A percentile compares a stretch with the other conserved stretches of the same genome.
Evolutionary conservation across 176 grass and related monocot genomes (phyloP).

Genomic region (Phragmites australis): DNA sequence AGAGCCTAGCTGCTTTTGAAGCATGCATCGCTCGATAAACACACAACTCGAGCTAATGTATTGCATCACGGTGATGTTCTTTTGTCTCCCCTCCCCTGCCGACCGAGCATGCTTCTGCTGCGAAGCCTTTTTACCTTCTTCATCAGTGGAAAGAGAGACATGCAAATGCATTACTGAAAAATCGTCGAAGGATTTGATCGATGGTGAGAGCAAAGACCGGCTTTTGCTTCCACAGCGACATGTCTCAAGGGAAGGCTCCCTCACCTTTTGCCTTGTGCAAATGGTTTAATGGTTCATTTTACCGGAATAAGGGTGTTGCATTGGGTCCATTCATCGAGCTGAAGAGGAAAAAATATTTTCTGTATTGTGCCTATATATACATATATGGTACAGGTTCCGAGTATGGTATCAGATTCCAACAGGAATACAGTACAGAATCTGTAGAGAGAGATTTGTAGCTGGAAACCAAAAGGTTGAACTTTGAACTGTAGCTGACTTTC

Average conservation of each 20-base stretch:
- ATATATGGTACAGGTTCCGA: neutral
- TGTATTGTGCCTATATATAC: neutral
- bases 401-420: neutral
- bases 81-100: constrained; percentile 40
- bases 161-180: constrained; percentile 31
- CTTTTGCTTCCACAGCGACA: constrained; percentile 50
- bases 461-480: neutral
- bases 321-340: neutral
- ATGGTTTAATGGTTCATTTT: neutral
- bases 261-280: neutral
- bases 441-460: neutral
- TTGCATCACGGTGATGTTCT: constrained; percentile 53
- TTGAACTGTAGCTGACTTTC: constrained; percentile 31
- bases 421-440: neutral
- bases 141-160: constrained; percentile 24
- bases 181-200: constrained; percentile 32
- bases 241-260: neutral
- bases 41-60: constrained; percentile 31
- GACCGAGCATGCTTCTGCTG: constrained; percentile 31
- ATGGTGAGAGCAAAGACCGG: constrained; percentile 23
- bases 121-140: constrained; percentile 11
- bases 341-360: neutral
- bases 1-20: constrained; percentile 31
- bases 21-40: constrained; percentile 21
- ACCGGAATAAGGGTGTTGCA: neutral